Evolutionary conservation across 345 rosid species (phyloP), one percentile per base, ranked within the genome.

Genomic region (Syzygium oleosum): DNA sequence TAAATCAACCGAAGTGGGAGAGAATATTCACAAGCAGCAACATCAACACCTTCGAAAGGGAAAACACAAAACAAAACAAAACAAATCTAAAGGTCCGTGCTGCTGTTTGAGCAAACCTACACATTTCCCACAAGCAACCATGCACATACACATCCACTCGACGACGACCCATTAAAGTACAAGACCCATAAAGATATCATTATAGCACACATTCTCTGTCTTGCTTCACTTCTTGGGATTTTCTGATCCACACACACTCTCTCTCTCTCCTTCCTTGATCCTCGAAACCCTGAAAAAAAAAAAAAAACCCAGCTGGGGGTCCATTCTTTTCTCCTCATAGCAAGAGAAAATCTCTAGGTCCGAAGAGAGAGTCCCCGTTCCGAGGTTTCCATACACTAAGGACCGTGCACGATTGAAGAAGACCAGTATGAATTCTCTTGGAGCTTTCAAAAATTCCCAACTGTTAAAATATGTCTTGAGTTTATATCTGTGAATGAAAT

Each of bases 121-220:
- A 51, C 49, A 34, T 43, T 61, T 68, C 87, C 88, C 77, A 55
- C 65, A 87, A 84, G 63, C 87, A 85, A 38, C 29, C 87, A 55
- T 51, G 52, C 41, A 21, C 80, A 79, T 87, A 52, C 84, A 85
- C n/a, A 29, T 84, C 63, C 65, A 84, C 85, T 53, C 6, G 29
- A 7, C 59, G 80, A 68, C 43, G 79, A 34, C 46, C 80, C 80
- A 34, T 9, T 63, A 21, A 86, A 85, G 88, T 85, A 86, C 89
- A 88, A 43, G 46, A 84, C 85, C 85, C 63, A 86, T 87, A 88
- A 90, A 88, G 90, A 79, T 68, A 87, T 87, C 80, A 91, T 88
- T 31, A 90, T 88, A 83, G 31, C 90, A 84, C 52, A 63, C 86
- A 87, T 85, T 87, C 84, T 87, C 88, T 84, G 89, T 85, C 87